Base-by-base conservation (phyloP, 2,329 filamentous ascomycete genomes). In the Conoideocrella luteorostrata region DNA sequence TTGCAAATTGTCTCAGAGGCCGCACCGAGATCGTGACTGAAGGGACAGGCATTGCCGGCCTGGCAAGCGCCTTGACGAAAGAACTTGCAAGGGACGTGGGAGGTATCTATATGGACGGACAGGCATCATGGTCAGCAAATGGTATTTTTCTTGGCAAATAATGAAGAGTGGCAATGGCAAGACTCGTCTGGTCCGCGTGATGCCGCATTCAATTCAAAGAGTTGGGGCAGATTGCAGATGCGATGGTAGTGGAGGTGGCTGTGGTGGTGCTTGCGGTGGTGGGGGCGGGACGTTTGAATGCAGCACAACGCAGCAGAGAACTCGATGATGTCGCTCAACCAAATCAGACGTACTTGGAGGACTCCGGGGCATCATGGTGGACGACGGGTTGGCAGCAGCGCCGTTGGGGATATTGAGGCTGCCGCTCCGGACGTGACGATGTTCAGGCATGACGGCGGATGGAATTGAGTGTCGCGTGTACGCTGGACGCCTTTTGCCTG, bases 81-180 rank as follows among this genome's bases (percentile, higher is more conserved):
- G 84, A 98, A 98, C 75, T 97, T 97, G 85, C 93, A 98, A 30
- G 93, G 93, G 35, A 98, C 93, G 71, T 97, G 93, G 49, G 90
- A 86, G 15, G 93, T 95, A 66, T 95, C 91, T 96, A 51, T 47
- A 40, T 23, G 13, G 20, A 34, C 21, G 35, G 20, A 21, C 22
- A 39, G 7, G 20, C 6, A 5, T 21, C n/a, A n/a, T 26, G 24
- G 34, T 46, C 18, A 46, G 44, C 44, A 34, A 5, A 26, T 7
- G 21, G 10, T 22, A 9, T 26, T 1, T 32, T 41, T 12, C 13
- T 9, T 9, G 11, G 18, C 13, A 11, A 7, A 15, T 6, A 20
- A 26, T 10, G n/a, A 29, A 13, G n/a, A 33, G 18, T n/a, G 12
- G 30, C 30, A 33, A 33, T 33, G 5, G n/a, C 15, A 17, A 33